phyloP scores from a whole-genome alignment of 352 stramenopile species.

The Globisporangium perplexum region DNA sequence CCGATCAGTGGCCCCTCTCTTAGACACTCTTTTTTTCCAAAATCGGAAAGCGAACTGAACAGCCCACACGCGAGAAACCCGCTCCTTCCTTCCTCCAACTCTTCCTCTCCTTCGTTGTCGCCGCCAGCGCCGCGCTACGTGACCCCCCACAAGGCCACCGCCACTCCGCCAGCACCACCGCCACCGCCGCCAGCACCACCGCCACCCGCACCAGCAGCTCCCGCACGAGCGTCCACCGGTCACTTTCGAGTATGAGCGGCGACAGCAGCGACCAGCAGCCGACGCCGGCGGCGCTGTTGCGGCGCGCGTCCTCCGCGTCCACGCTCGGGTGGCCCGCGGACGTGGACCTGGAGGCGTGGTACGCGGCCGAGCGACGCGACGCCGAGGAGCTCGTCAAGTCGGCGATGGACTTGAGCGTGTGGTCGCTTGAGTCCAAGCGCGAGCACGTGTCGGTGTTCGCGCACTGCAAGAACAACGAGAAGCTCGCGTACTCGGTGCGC shows the following conservation, averaged over 20 bases:
- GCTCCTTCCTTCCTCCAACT: too few species aligned
- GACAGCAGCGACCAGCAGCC: neutral
- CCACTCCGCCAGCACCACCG: too few species aligned
- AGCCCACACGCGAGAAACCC: too few species aligned
- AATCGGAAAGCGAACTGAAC: neutral
- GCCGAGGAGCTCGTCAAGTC: slow-evolving; percentile 66
- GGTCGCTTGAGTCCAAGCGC: slow-evolving; percentile 64
- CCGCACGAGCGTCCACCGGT: neutral
- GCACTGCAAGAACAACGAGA: slow-evolving; percentile 83
- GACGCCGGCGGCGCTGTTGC: neutral
- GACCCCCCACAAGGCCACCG: too few species aligned
- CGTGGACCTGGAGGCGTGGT: slow-evolving; percentile 73
- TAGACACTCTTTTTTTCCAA: too few species aligned
- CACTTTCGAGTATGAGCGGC: neutral
- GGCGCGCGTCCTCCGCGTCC: slow-evolving; percentile 20
- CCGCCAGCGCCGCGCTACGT: too few species aligned
- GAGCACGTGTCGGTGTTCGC: slow-evolving; percentile 65
- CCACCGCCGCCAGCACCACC: neutral
- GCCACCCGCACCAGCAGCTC: neutral
- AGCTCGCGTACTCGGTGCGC: slow-evolving; percentile 66
- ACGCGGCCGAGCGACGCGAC: slow-evolving; percentile 59
- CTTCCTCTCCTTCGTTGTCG: too few species aligned
- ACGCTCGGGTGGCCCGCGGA: slow-evolving; percentile 54
- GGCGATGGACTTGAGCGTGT: slow-evolving; percentile 66
- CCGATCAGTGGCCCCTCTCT: too few species aligned